Evolutionary conservation across 306 rosid genomes (phyloP).

Genomic region (Cicer arietinum): DNA sequence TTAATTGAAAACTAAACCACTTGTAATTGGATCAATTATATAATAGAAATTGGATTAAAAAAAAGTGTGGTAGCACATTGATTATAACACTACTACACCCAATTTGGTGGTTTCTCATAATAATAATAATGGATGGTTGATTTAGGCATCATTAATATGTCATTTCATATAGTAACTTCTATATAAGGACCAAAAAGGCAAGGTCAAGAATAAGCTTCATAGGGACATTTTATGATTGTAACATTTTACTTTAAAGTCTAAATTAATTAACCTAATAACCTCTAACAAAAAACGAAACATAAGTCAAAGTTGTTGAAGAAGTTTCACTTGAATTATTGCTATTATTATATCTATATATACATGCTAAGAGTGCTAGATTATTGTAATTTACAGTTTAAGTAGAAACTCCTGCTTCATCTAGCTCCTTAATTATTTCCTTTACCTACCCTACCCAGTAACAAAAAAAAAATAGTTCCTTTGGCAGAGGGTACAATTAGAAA

Average conservation of each 20-base stretch:
- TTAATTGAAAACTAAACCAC: background rate
- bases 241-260: background rate
- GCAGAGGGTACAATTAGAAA: background rate
- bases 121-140: background rate
- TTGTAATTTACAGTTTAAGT: slow-evolving; percentile 44
- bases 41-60: no score
- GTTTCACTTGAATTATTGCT: slow-evolving; percentile 29
- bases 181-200: background rate
- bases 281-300: background rate
- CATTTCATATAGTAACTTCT: background rate
- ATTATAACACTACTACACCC: background rate
- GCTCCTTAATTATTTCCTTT: slow-evolving; percentile 3
- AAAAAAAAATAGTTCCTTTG: background rate
- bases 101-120: slow-evolving; percentile 3
- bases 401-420: slow-evolving; percentile 34
- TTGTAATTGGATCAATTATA: no score
- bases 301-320: slow-evolving; percentile 17
- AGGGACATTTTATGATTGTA: background rate
- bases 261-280: background rate
- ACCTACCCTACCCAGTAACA: slow-evolving; percentile 37
- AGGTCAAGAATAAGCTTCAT: background rate
- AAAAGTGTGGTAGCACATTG: background rate
- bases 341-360: background rate
- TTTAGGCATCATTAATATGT: background rate
- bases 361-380: slow-evolving; percentile 26